Evolutionary conservation across 2,329 filamentous ascomycete species (phyloP), one percentile per base, ranked within the genome.

Genomic region (Aureobasidium sp.): DNA sequence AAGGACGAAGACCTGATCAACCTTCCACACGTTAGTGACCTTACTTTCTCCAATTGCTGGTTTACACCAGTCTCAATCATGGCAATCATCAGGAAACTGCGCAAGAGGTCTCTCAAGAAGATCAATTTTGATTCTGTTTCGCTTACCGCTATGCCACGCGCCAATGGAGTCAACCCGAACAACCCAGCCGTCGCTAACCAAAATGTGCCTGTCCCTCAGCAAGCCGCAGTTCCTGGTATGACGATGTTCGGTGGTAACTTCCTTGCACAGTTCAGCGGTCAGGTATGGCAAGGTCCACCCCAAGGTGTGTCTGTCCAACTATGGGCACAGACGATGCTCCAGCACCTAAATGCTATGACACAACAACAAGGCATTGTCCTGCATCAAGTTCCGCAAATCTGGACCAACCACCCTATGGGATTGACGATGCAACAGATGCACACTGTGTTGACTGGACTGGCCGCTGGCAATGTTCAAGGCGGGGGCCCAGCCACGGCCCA

Each of bases 1-100:
- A 50, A 66, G 57, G 30, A 61, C 29, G 50, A 61, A 48, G 30
- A 57, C 11, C 29, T 85, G 6, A 69, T 86, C n/a, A 70, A 71
- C 1, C 78, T 90, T 47, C 82, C 81, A 3, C 71, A 82, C 66
- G 71, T 89, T 29, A 76, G 82, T 63, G 76, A 83, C 54, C 71
- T 90, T 2, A 85, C 81, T 0, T 74, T 90, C 9, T 83, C 83
- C 66, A 90, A 90, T 67, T 89, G 86, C 72, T 90, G 86, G 85
- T 75, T 84, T 11, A 81, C 81, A 3, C 86, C 87, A 0, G 75
- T 80, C 44, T 76, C 84, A 1, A 76, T 89, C 36, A 68, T 79
- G 36, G 74, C 78, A 11, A 77, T 85, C 55, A 73, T 85, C 62
- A 73, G 74, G 3, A 69, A 72, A 5, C 81, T 85, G 71, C 76